These are phyloP conservation scores for Pythium volutum DNA, from an alignment of 352 stramenopile genomes.

Conservation along the genomic window DNA sequence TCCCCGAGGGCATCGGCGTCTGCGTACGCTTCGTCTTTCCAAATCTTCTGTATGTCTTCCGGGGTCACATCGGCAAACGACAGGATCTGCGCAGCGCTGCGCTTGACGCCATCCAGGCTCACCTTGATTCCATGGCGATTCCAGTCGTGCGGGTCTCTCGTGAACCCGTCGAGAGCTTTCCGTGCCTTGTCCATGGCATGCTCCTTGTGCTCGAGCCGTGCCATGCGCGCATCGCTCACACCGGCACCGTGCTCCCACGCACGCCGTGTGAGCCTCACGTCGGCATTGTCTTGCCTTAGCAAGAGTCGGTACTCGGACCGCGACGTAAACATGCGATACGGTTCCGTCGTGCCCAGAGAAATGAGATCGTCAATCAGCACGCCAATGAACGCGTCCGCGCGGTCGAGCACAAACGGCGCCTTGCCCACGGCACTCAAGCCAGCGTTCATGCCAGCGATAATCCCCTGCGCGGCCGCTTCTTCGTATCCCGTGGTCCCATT, in stretches of 20 bases:
- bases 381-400: conserved; percentile 95
- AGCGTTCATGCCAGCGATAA: conserved; percentile 97
- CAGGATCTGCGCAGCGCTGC: conserved; percentile 68
- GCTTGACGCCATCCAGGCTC: conserved; percentile 74
- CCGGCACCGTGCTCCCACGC: conserved; percentile 83
- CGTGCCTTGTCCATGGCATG: conserved; percentile 56
- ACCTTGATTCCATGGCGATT: conserved; percentile 80
- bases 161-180: conserved; percentile 53
- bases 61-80: conserved; percentile 65
- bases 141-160: conserved; percentile 75
- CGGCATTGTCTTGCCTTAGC: conserved; percentile 95
- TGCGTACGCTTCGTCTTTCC: conserved; percentile 42
- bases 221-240: conserved; percentile 68
- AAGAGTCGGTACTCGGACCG: conserved; percentile 89
- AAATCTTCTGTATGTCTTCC: conserved; percentile 57
- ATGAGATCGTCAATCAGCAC: conserved; percentile 99
- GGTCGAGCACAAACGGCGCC: conserved; percentile 90
- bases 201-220: conserved; percentile 84
- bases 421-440: conserved; percentile 67
- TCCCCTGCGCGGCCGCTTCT: conserved; percentile 97
- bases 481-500: conserved; percentile 99
- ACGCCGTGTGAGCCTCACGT: conserved; percentile 94
- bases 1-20: conserved; percentile 45
- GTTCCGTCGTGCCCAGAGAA: conserved; percentile 94
- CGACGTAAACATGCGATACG: conserved; percentile 99